Evolutionary conservation across 2,329 filamentous ascomycete species (phyloP), one percentile per base, ranked within the genome.

Genomic region (Epichloe elymi): DNA sequence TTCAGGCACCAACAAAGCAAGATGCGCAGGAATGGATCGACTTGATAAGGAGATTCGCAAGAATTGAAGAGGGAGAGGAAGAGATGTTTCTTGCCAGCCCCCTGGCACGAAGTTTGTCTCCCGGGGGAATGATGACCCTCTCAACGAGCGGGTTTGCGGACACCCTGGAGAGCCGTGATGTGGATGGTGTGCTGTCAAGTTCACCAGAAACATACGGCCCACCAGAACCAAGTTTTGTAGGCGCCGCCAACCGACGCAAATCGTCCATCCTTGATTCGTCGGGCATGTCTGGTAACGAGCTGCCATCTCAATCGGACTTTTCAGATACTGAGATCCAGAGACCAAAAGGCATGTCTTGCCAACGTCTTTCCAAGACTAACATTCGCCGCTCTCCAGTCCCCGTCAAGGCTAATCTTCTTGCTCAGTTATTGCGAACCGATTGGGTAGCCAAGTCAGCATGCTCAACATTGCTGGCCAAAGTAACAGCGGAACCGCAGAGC

Each of bases 1-100:
- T 98, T 53, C 86, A 95, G 66, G 89, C 88, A 1, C 65, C 74
- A 35, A 84, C 78, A 4, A 78, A 82, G 48, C 73, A 80, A 53
- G 90, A 96, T 55, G 87, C 88, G 5, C 79, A 86, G 55, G 82
- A 86, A 61, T 98, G 93, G 93, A 86, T 96, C 17, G 76, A 86
- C 26, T 69, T 86, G 48, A 90, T 97, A 60, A 79, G 89, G 46
- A 73, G 74, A 51, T 83, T 93, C 60, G 87, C 89, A 17, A 81
- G 86, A 51, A 87, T 94, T 53, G 88, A 95, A 57, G 86, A 93
- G 61, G 87, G 93, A 47, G 89, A 95, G 59, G 85, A 90, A 59
- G 87, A 93, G 55, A 81, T 93, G 74, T 76, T 88, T 48, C 65
- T 89, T 20, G 78, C 83, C 41, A 87, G 83, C 62, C 84, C 84